Evolutionary conservation across 768 basidiomycete genomes (phyloP), one percentile per base, ranked within the genome.

Genomic region (Lactarius sanguifluus): DNA sequence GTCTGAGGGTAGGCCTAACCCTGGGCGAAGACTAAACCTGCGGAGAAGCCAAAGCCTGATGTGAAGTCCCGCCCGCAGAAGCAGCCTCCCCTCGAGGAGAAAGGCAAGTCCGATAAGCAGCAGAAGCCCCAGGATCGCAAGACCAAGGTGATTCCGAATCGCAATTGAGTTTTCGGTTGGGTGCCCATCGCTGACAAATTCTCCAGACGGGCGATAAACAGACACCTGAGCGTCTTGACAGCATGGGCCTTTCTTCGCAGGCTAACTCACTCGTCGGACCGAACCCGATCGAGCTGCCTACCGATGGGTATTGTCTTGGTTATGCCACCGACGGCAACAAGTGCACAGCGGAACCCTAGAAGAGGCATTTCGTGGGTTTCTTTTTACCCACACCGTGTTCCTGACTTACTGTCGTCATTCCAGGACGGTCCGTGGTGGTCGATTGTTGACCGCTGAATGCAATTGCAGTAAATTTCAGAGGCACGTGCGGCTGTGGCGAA

Each of bases 101-200:
- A 60, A 23, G 64, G 43, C 40, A 65, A 60, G n/a, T 28, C 20
- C 38, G 32, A 59, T 12, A 3, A 40, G 38, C 38, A 64, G 13
- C 45, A 58, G 57, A 58, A 58, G 18, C 16, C 25, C 18, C 45
- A 47, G 25, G 36, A 47, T 30, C 25, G 36, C 45, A 18, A 57
- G 10, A 56, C 3, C 50, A 28, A 52, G 50, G 50, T 52, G 13
- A 52, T 52, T 52, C 23, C 23, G 32, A 36, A 18, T 2, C 25
- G 10, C 38, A 4, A 38, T 52, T 16, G 2, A 30, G 7, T 15
- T 50, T 43, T 7, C 8, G 36, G 34, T n/a, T 20, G 47, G 59
- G 40, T 28, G 2, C 36, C 20, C 52, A 20, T 9, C 45, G 30
- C 63, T 64, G 36, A 64, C 2, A n/a, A 25, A 9, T 9, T 38